phyloP scores from a whole-genome alignment of 257 asterid genomes.

The Eustoma russellianum region DNA sequence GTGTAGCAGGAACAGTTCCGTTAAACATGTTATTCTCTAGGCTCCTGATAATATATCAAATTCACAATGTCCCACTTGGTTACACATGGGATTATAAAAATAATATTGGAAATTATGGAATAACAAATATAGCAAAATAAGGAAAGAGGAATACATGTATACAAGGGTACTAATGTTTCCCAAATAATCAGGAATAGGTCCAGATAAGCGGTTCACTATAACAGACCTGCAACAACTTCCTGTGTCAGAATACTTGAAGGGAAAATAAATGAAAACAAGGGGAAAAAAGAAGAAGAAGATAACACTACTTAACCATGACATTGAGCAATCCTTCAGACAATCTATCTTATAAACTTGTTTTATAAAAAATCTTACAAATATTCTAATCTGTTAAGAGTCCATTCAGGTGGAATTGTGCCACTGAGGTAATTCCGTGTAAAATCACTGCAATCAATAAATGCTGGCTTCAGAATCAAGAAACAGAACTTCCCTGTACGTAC shows the following conservation, averaged over 20 bases:
- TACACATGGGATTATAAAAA: no score
- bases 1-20: slow-evolving; percentile 46
- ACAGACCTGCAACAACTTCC: slow-evolving; percentile 25
- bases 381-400: slow-evolving; percentile 38
- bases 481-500: neutral
- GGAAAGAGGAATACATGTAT: slow-evolving; percentile 23
- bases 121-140: neutral
- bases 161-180: slow-evolving; percentile 42
- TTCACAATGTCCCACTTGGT: slow-evolving; percentile 3
- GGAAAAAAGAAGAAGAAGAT: neutral
- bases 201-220: slow-evolving; percentile 44
- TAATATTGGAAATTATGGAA: no score
- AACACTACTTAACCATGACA: no score
- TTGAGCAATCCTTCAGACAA: no score
- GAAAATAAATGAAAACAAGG: neutral
- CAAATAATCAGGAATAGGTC: slow-evolving; percentile 45
- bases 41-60: slow-evolving; percentile 36
- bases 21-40: slow-evolving; percentile 47
- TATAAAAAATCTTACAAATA: slow-evolving; percentile 24
- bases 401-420: slow-evolving; percentile 56
- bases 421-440: slow-evolving; percentile 41
- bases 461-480: neutral
- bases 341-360: no score
- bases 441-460: slow-evolving; percentile 29
- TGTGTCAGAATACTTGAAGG: neutral